These are phyloP conservation scores for Cladophialophora exuberans DNA, from an alignment of 2,329 filamentous ascomycete genomes.

Conservation along the genomic window DNA sequence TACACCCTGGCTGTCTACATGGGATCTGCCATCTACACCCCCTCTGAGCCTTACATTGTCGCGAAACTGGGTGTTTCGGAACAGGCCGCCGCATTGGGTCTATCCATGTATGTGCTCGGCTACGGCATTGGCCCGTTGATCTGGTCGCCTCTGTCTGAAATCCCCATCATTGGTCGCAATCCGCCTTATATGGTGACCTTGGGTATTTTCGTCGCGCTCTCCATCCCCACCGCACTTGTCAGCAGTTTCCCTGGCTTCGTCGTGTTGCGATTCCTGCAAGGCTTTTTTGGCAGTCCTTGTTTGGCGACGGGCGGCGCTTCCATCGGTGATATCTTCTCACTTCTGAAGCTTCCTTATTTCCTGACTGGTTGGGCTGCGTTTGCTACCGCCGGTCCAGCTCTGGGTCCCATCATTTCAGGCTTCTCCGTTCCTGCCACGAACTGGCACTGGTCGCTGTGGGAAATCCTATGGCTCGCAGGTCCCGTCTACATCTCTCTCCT, in stretches of 20 bases:
- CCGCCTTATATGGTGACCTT: slow-evolving; percentile 70
- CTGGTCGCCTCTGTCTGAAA: slow-evolving; percentile 68
- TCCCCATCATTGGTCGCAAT: slow-evolving; percentile 68
- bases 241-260: slow-evolving; percentile 66
- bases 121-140: slow-evolving; percentile 34
- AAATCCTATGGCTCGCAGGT: slow-evolving; percentile 64
- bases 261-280: slow-evolving; percentile 66
- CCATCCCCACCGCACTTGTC: slow-evolving; percentile 65
- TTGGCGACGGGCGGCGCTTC: slow-evolving; percentile 60
- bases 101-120: slow-evolving; percentile 33
- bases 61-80: slow-evolving; percentile 27
- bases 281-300: slow-evolving; percentile 69
- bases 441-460: slow-evolving; percentile 64
- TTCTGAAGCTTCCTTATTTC: slow-evolving; percentile 61
- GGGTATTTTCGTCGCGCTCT: slow-evolving; percentile 69
- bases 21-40: slow-evolving; percentile 33
- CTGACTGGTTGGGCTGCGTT: slow-evolving; percentile 62
- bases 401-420: slow-evolving; percentile 64
- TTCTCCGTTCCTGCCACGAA: slow-evolving; percentile 60
- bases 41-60: slow-evolving; percentile 28
- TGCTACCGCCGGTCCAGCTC: slow-evolving; percentile 49
- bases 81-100: slow-evolving; percentile 27
- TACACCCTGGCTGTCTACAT: slow-evolving; percentile 35
- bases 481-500: slow-evolving; percentile 64
- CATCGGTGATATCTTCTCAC: slow-evolving; percentile 52